phyloP scores from a whole-genome alignment of 2,329 filamentous ascomycete species.

The Pseudovirgaria hyperparasitica region DNA sequence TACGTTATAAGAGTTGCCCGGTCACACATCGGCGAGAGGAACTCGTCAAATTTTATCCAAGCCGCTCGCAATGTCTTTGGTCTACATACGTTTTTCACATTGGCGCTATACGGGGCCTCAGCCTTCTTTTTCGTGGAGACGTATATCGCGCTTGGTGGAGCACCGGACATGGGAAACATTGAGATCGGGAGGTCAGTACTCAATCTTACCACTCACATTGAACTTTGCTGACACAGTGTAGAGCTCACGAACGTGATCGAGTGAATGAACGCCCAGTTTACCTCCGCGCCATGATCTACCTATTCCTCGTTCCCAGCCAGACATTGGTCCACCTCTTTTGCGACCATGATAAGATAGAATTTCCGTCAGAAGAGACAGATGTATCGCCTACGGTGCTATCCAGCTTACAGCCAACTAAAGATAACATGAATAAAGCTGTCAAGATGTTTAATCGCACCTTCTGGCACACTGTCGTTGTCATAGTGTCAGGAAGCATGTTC shows the following conservation, averaged over 20 bases:
- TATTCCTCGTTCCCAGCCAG: constrained; percentile 57
- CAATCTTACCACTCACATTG: too few relatives aligned
- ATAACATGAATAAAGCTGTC: neutral
- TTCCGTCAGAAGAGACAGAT: constrained; percentile 32
- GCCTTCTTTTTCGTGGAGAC: constrained; percentile 69
- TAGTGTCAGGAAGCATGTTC: constrained; percentile 49
- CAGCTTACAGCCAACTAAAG: constrained; percentile 2
- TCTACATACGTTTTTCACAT: constrained; percentile 52
- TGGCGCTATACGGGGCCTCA: constrained; percentile 65
- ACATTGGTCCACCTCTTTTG: constrained; percentile 54
- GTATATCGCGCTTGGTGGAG: constrained; percentile 67
- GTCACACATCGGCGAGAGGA: constrained; percentile 51
- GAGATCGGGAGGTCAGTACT: too few relatives aligned
- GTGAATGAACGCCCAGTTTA: constrained; percentile 83
- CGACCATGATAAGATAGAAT: constrained; percentile 57
- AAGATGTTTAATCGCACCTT: neutral
- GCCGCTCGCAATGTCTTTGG: constrained; percentile 48
- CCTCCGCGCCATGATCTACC: constrained; percentile 57
- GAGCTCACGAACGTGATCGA: constrained; percentile 55
- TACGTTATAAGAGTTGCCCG: constrained; percentile 79
- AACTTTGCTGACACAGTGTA: constrained; percentile 62
- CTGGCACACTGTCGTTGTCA: neutral
- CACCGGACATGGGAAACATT: constrained; percentile 46
- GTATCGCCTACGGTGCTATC: too few relatives aligned
- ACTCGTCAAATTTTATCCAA: constrained; percentile 54